Percentiles rank a stretch among this genome's conserved stretches.
Conservation (phyloP, 208 protist genomes). For the Borovskyia barvae region DNA sequence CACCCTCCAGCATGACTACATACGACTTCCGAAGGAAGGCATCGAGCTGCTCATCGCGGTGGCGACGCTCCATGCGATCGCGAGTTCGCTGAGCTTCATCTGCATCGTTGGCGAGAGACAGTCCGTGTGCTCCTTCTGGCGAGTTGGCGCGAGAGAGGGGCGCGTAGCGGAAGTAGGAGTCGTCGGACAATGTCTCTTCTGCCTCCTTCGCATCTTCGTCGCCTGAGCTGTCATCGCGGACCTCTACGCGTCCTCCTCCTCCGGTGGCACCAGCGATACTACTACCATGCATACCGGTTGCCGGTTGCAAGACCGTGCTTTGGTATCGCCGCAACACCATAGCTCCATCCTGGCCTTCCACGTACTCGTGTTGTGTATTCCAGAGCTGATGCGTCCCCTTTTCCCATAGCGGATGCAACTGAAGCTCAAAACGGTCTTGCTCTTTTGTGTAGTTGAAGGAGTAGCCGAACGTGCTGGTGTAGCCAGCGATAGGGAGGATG, state of each 20-base stretch:
- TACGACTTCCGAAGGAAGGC: constrained; percentile 13
- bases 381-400: constrained; percentile 44
- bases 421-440: constrained; percentile 59
- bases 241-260: no score
- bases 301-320: background rate
- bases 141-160: no score
- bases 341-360: constrained; percentile 1
- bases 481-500: constrained; percentile 69
- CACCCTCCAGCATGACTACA: constrained; percentile 18
- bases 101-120: no score
- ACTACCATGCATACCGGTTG: no score
- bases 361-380: constrained; percentile 29
- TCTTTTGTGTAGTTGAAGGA: constrained; percentile 60
- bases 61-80: constrained; percentile 6
- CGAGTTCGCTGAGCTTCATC: background rate
- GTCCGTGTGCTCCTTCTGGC: no score
- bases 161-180: no score
- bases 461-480: constrained; percentile 44
- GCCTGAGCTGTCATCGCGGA: no score
- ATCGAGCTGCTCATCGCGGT: constrained; percentile 25
- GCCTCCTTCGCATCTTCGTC: no score
- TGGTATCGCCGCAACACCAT: constrained; percentile 20
- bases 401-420: constrained; percentile 28
- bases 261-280: no score
- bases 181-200: no score